Percentiles rank a stretch among this genome's conserved stretches.
Conservation (phyloP, 768 basidiomycete species). For the Leucosporidium creatinivorum region DNA sequence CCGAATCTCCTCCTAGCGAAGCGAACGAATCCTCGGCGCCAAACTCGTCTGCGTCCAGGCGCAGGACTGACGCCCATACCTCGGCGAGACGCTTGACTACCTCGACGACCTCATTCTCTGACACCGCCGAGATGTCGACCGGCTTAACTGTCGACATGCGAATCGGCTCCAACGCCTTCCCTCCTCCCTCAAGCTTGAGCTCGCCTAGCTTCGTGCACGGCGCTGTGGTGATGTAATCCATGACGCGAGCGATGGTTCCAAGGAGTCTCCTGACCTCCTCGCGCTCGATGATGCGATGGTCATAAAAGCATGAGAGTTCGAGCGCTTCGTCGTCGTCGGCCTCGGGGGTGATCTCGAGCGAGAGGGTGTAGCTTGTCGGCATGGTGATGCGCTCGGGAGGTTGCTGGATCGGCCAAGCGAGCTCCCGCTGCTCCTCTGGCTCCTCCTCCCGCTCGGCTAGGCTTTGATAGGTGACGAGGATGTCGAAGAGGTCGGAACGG, state of each 20-base stretch:
- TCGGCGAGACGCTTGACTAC: background rate
- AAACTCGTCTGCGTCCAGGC: slow-evolving; percentile 4
- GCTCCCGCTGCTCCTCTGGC: background rate
- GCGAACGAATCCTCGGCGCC: slow-evolving; percentile 17
- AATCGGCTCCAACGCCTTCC: background rate
- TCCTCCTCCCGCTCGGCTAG: slow-evolving; percentile 22
- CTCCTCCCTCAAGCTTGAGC: slow-evolving; percentile 3
- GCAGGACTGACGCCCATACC: slow-evolving; percentile 18
- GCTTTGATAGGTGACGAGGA: slow-evolving; percentile 32
- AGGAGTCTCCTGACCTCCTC: slow-evolving; percentile 18
- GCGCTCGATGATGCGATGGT: slow-evolving; percentile 9
- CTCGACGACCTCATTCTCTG: background rate
- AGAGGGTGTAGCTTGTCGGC: slow-evolving; percentile 32
- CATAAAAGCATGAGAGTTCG: slow-evolving; percentile 31
- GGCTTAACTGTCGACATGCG: background rate
- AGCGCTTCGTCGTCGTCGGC: slow-evolving; percentile 22
- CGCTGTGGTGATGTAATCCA: slow-evolving; percentile 21
- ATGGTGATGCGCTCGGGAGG: slow-evolving; percentile 30
- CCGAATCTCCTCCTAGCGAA: slow-evolving; percentile 29
- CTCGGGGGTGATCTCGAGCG: slow-evolving; percentile 33
- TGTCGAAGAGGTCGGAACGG: slow-evolving; percentile 24
- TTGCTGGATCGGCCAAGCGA: slow-evolving; percentile 26
- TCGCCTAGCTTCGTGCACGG: slow-evolving; percentile 20
- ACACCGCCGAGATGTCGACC: background rate
- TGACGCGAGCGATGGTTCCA: slow-evolving; percentile 4